Base-by-base conservation (phyloP, 148 eudicot genomes). In the Spergularia marina region DNA sequence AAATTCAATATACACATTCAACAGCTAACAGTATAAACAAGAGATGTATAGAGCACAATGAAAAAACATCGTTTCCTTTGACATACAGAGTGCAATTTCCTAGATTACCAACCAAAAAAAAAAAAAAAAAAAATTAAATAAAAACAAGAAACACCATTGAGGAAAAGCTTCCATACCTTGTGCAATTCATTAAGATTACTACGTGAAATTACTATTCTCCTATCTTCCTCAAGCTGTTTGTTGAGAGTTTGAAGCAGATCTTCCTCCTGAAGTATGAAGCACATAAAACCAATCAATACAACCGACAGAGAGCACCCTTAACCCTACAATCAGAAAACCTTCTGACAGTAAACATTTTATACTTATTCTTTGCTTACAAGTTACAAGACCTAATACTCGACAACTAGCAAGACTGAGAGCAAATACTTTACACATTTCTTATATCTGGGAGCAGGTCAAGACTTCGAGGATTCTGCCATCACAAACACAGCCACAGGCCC, bases 161-260 rank as follows among this genome's bases (percentile, higher is more conserved):
- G 59, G 47, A 36, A 70, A 65, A 18, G 40, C 15, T 60, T 78
- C 15, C 12, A 56, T 85, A 92, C 99, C 98, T 95, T 92, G 53
- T 89, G 92, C 71, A 95, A 82, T 79, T 95, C 98, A 81, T 81
- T 88, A 68, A 95, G 71, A 83, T 95, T 95, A 83, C 94, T 92
- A 61, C 99, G 86, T 36, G 98, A 87, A 66, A 95, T 88, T 30
- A 90, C 87, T 71, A 95, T 91, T 87, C 88, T 91, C 76, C 89
- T 86, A 80, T 95, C 99, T 73, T 92, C 99, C 79, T 95, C 98
- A 77, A 95, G 85, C 80, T 95, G 99, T 76, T 95, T 92, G 78
- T 88, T 92, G 79, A 95, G 92, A 83, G 85, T 88, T 74, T 77
- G 86, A 78, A 91, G 91, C 25, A 79, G 78, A 65, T 92, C 97